phyloP scores from a whole-genome alignment of 129 eudicot species.

The Solidago caesia region DNA sequence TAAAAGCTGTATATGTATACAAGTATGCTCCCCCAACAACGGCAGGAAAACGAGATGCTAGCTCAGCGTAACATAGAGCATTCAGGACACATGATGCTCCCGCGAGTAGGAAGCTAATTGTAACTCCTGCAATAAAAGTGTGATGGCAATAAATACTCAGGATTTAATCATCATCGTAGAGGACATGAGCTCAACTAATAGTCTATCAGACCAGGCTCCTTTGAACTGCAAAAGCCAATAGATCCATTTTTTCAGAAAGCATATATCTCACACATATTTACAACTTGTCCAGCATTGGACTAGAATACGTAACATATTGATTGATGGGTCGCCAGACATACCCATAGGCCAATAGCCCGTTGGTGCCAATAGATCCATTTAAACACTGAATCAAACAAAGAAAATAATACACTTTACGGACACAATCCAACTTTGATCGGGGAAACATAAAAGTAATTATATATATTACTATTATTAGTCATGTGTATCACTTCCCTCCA shows the following conservation, averaged over 20 bases:
- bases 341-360: neutral
- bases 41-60: slow-evolving; percentile 97
- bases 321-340: neutral
- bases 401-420: neutral
- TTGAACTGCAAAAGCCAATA: too few species aligned
- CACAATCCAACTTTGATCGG: neutral
- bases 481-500: neutral
- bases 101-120: slow-evolving; percentile 84
- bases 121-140: slow-evolving; percentile 68
- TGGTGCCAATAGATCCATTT: neutral
- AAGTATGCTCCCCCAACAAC: slow-evolving; percentile 99
- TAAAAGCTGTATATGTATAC: slow-evolving; percentile 91
- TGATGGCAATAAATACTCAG: slow-evolving; percentile 5
- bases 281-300: too few species aligned
- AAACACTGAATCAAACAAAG: neutral
- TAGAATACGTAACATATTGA: neutral
- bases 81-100: slow-evolving; percentile 95
- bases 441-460: too few species aligned
- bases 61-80: slow-evolving; percentile 96
- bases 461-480: neutral
- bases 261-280: too few species aligned
- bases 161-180: slow-evolving; percentile 5
- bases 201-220: too few species aligned
- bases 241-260: too few species aligned
- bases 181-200: neutral